phyloP scores from a whole-genome alignment of 2,329 filamentous ascomycete genomes.

The Verticillium dahliae region DNA sequence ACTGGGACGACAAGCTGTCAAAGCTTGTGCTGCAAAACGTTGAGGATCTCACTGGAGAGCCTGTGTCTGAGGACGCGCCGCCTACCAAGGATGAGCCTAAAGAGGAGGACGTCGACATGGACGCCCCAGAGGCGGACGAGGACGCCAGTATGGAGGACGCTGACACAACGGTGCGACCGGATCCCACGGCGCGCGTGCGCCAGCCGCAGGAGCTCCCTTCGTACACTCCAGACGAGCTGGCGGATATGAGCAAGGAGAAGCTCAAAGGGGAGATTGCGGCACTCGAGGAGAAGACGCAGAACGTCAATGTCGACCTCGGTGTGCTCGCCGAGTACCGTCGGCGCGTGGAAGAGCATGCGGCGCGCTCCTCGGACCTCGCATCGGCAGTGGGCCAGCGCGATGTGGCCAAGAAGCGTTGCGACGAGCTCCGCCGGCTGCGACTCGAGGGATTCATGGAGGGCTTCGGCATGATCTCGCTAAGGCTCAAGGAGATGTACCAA shows the following conservation, averaged over 20 bases:
- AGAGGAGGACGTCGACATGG: slow-evolving; percentile 13
- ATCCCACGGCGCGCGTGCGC: slow-evolving; percentile 13
- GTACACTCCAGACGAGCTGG: slow-evolving; percentile 67
- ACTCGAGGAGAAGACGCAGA: slow-evolving; percentile 68
- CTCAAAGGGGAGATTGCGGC: slow-evolving; percentile 57
- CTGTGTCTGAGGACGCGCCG: slow-evolving; percentile 9
- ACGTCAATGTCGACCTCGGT: slow-evolving; percentile 78
- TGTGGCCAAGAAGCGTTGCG: slow-evolving; percentile 81
- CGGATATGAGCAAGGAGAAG: slow-evolving; percentile 56
- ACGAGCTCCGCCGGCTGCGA: slow-evolving; percentile 83
- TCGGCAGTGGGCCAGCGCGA: slow-evolving; percentile 74
- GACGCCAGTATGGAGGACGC: slow-evolving; percentile 21
- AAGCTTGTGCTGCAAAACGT: slow-evolving; percentile 82
- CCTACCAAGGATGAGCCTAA: slow-evolving; percentile 6
- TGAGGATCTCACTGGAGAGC: slow-evolving; percentile 52
- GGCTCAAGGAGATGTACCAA: slow-evolving; percentile 99
- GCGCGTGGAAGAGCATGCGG: slow-evolving; percentile 74
- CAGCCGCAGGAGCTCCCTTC: slow-evolving; percentile 60
- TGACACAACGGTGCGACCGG: slow-evolving; percentile 1
- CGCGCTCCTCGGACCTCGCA: slow-evolving; percentile 77
- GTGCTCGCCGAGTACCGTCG: slow-evolving; percentile 87
- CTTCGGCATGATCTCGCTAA: slow-evolving; percentile 86
- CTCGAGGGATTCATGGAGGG: slow-evolving; percentile 98
- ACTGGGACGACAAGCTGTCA: slow-evolving; percentile 85
- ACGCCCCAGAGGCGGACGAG: slow-evolving; percentile 14